Base-by-base conservation (phyloP, 2,329 filamentous ascomycete genomes). In the Alternaria viburni region DNA sequence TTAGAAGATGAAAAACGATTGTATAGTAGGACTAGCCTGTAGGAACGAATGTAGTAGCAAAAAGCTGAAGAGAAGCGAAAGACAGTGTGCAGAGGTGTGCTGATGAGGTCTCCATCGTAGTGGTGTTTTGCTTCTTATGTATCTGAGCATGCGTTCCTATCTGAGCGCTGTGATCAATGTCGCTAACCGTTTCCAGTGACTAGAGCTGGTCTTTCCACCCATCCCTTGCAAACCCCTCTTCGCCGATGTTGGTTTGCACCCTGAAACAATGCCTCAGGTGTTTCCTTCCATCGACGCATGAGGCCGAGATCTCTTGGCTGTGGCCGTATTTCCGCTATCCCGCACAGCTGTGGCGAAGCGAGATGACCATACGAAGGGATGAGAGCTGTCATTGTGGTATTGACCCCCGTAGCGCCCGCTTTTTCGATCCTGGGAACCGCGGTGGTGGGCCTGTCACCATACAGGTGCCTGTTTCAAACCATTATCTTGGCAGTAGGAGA, bases 1-100 rank as follows among this genome's bases (percentile, higher is more conserved):
- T 25, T 47, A 30, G 50, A 60, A 47, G 28, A 50, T 25, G 46
- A 36, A n/a, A 47, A 51, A 57, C 25, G 52, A 41, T 44, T 57
- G 45, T 57, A 56, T 55, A 15, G 43, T 57, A 61, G 54, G 54
- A 61, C 59, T 57, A 61, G 59, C 59, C 59, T 60, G 36, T 44
- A 51, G 52, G 57, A 61, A 51, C 26, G 59, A 61, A 61, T 57
- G 59, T 57, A 52, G 32, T 50, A 57, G 54, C 32, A 54, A 61
- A 61, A 32, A 36, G 51, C 51, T 50, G 54, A 46, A 46, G 36
- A 61, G 51, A 56, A 56, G 51, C 44, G 45, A 61, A 56, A 45
- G 51, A 56, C 44, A 28, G 57, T 44, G 49, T 41, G 49, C 50
- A 54, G 15, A 28, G 4, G 44, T 54, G 57, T 54, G 57, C 57